Evolutionary conservation across 2,329 filamentous ascomycete genomes (phyloP).

Genomic region (Colletotrichum neosansevieriae): DNA sequence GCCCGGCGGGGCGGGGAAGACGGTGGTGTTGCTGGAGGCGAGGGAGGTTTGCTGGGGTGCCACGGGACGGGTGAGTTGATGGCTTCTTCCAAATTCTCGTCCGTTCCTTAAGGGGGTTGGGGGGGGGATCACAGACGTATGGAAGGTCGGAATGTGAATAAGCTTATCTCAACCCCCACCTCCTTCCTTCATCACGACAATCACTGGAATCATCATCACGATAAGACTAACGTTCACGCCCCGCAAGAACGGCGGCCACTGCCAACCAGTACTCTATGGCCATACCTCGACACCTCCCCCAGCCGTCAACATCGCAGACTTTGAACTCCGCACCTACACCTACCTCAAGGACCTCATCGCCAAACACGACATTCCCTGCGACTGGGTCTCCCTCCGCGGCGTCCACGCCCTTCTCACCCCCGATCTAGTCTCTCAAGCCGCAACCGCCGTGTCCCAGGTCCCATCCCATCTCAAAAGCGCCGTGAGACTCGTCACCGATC

Average conservation of each 20-base stretch:
- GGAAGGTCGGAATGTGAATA: no score
- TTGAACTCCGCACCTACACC: conserved; percentile 78
- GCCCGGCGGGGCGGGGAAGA: conserved; percentile 54
- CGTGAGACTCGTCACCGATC: conserved; percentile 55
- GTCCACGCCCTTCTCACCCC: conserved; percentile 73
- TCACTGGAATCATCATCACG: not conserved
- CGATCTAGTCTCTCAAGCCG: conserved; percentile 65
- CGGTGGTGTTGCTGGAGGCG: conserved; percentile 81
- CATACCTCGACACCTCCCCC: conserved; percentile 43
- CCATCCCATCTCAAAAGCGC: conserved; percentile 69
- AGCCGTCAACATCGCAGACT: conserved; percentile 71
- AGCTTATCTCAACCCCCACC: not conserved
- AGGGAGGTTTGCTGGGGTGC: conserved; percentile 85
- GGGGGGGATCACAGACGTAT: not conserved
- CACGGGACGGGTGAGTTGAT: conserved; percentile 76
- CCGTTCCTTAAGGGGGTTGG: not conserved
- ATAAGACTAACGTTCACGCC: not conserved
- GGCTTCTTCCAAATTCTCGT: not conserved
- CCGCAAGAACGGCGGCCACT: conserved; percentile 77
- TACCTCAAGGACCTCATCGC: conserved; percentile 70
- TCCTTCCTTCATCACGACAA: not conserved
- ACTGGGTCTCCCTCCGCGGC: conserved; percentile 73
- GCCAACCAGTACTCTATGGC: conserved; percentile 77
- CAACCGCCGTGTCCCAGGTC: conserved; percentile 64
- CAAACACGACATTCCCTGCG: conserved; percentile 72